Evolutionary conservation across 345 rosid species (phyloP).

Genomic region (Garcia nutans): DNA sequence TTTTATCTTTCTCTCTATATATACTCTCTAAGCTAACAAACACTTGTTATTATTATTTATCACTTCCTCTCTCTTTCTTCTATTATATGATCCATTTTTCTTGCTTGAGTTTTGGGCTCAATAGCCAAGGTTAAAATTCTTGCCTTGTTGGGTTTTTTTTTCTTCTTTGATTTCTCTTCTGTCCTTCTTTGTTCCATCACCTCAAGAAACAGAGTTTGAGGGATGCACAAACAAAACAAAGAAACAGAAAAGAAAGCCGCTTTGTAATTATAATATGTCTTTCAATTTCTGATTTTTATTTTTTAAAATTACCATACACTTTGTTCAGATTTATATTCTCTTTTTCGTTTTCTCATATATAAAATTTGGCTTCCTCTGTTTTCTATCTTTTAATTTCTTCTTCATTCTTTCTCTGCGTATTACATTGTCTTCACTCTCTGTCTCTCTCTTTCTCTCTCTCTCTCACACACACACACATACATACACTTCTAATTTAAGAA

Average conservation of each 20-base stretch:
- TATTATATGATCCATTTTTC: conserved; percentile 7
- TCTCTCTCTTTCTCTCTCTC: conserved; percentile 4
- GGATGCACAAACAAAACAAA: conserved; percentile 6
- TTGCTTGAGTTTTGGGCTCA: conserved; percentile 32
- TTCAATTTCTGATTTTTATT: conserved; percentile 33
- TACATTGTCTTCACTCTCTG: neutral
- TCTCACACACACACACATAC: neutral
- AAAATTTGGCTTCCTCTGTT: neutral
- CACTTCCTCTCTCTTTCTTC: conserved; percentile 16
- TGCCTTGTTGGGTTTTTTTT: conserved; percentile 16
- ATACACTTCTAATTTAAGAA: conserved; percentile 14
- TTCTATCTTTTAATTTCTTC: neutral
- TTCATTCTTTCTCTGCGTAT: conserved; percentile 9
- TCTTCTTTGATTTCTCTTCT: conserved; percentile 26
- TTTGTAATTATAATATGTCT: conserved; percentile 15
- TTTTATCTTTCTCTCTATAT: neutral
- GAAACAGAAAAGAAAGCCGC: conserved; percentile 10
- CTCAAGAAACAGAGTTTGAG: conserved; percentile 16
- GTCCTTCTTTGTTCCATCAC: conserved; percentile 49
- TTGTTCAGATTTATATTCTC: neutral
- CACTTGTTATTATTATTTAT: neutral
- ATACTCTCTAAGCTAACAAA: neutral
- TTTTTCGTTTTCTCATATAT: neutral
- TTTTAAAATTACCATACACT: conserved; percentile 2
- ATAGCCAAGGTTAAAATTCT: conserved; percentile 28